Base-by-base conservation (phyloP, 371 early-diverging fungal genomes). In the Parasitella parasitica region DNA sequence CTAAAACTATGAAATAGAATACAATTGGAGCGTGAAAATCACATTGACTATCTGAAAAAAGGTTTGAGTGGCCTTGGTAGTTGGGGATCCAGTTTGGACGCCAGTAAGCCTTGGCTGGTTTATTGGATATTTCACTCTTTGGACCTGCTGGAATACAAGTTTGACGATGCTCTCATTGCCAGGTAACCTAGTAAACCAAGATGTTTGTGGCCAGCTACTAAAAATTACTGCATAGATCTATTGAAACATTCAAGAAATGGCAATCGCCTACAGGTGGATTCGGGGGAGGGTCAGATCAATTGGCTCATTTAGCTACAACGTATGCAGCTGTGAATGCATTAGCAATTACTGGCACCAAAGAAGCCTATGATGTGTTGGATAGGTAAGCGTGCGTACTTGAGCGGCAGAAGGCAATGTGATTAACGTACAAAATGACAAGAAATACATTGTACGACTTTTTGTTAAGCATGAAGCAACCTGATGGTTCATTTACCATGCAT, bases 401-500 rank as follows among this genome's bases (percentile, higher is more conserved):
- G n/a, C n/a, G n/a, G n/a, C n/a, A n/a, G n/a, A n/a, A n/a, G n/a
- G n/a, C n/a, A n/a, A n/a, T n/a, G n/a, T n/a, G n/a, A n/a, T n/a
- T n/a, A n/a, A n/a, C n/a, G n/a, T n/a, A n/a, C n/a, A n/a, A n/a
- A n/a, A n/a, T n/a, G n/a, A n/a, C n/a, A n/a, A 91, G 89, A 60
- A 71, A 81, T 22, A 66, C 71, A 16, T 67, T 97, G 57, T 85
- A 91, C 49, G 54, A 67, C 6, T 99, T 91, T 76, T 70, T 99
- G 22, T 59, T 91, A 74, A 57, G 82, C 2, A 81, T 97, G 81
- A 97, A 98, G 71, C 91, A 89, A 43, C 73, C 87, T 0, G 93
- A 95, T 78, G 98, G 98, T 1, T 91, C 93, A 0, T 99, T 97
- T 70, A 79, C 78, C 0, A 93, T 97, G 94, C 91, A 93, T 69